Percentiles rank a stretch among this genome's conserved stretches.
phyloP scores from a whole-genome alignment of 352 stramenopile species.

The Globisporangium sylvaticum region DNA sequence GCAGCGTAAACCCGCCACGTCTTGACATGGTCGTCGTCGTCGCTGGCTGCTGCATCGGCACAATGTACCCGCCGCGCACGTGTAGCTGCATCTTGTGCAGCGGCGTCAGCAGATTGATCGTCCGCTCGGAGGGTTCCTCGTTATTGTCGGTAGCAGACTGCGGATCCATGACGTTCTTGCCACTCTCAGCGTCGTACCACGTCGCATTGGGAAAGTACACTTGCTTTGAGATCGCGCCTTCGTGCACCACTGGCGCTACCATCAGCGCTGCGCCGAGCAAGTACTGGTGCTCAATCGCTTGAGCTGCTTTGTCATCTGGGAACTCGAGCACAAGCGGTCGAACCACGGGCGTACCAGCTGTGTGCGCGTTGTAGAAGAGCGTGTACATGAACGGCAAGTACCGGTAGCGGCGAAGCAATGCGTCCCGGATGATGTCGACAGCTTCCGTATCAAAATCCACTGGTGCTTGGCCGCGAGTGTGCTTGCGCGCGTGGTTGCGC shows the following conservation, averaged over 20 bases:
- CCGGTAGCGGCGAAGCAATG: constrained; percentile 56
- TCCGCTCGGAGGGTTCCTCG: background rate
- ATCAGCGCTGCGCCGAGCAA: constrained; percentile 68
- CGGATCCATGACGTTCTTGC: constrained; percentile 25
- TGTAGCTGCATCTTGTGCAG: constrained; percentile 58
- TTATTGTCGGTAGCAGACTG: background rate
- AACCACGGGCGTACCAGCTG: constrained; percentile 38
- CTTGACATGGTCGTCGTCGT: constrained; percentile 58
- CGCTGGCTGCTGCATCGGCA: constrained; percentile 52
- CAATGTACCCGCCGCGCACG: constrained; percentile 56
- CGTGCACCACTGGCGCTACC: constrained; percentile 70
- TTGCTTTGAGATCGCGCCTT: constrained; percentile 45
- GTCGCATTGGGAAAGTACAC: constrained; percentile 68
- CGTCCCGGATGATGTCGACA: constrained; percentile 59
- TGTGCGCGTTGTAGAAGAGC: constrained; percentile 60
- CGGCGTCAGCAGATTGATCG: constrained; percentile 45
- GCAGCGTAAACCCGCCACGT: constrained; percentile 44
- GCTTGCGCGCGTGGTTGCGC: constrained; percentile 58
- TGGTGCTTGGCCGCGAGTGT: constrained; percentile 38
- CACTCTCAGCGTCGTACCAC: constrained; percentile 67
- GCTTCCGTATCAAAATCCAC: constrained; percentile 66
- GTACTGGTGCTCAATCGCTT: constrained; percentile 64
- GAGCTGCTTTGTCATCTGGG: constrained; percentile 32
- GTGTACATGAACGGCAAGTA: constrained; percentile 88
- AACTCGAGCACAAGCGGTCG: constrained; percentile 68